A percentile compares a stretch with the other conserved stretches of the same genome.
Conservation (phyloP, 2,329 filamentous ascomycete species). For the Phaeosphaeriaceae sp. region DNA sequence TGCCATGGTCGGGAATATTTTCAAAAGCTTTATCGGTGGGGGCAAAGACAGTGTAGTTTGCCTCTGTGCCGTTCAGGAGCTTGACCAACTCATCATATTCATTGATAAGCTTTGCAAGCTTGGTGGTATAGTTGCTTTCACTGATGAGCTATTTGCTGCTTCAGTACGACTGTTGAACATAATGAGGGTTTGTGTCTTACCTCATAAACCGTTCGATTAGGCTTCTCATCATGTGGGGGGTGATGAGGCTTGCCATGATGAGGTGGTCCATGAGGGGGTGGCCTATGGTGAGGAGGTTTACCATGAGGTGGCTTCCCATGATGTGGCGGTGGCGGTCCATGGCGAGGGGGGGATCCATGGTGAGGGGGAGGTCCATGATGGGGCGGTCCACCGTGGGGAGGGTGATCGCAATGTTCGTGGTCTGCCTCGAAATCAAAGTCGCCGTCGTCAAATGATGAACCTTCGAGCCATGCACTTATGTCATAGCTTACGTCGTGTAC, state of each 20-base stretch:
- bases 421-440: conserved; percentile 45
- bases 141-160: conserved; percentile 62
- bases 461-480: conserved; percentile 56
- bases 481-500: conserved; percentile 54
- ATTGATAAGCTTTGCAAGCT: conserved; percentile 76
- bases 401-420: conserved; percentile 40
- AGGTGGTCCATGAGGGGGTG: conserved; percentile 19
- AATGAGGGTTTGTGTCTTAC: neutral
- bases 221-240: conserved; percentile 49
- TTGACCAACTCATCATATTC: conserved; percentile 74
- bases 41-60: conserved; percentile 82
- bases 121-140: conserved; percentile 76
- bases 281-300: conserved; percentile 29
- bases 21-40: conserved; percentile 80
- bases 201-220: conserved; percentile 79
- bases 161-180: neutral
- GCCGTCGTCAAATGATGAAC: conserved; percentile 42
- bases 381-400: conserved; percentile 12
- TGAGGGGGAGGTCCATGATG: conserved; percentile 18
- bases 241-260: conserved; percentile 48
- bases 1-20: conserved; percentile 61
- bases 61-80: conserved; percentile 73
- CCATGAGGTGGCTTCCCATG: conserved; percentile 24
- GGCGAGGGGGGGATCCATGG: conserved; percentile 21
- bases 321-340: conserved; percentile 16